Conservation (phyloP, 83 land plant species). For the Diphasiastrum complanatum region DNA sequence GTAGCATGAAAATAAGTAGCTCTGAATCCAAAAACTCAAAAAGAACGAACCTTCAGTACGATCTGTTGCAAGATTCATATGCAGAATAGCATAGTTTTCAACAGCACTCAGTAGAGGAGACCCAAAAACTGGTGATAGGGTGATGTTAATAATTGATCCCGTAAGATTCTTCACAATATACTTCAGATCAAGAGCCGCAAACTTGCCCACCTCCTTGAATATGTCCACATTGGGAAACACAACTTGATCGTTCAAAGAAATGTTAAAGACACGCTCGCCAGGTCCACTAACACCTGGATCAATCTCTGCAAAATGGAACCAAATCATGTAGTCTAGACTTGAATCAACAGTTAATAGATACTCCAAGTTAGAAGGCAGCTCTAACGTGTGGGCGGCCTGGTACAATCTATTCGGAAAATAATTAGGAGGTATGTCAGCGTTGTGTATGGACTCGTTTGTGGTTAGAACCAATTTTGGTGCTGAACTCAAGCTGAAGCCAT, state of each 20-base stretch:
- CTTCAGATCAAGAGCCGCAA: conserved; percentile 49
- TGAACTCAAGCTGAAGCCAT: conserved; percentile 17
- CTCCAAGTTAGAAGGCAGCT: conserved; percentile 30
- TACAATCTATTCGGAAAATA: conserved; percentile 69
- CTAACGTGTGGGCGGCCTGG: conserved; percentile 46
- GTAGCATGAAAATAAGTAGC: conserved; percentile 3
- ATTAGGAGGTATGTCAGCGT: conserved; percentile 48
- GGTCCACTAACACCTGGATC: conserved; percentile 52
- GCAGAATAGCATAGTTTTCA: conserved; percentile 84
- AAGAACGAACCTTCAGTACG: conserved; percentile 52
- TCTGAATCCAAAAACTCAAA: background rate
- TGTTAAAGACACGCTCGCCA: conserved; percentile 79
- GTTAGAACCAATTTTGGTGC: conserved; percentile 25
- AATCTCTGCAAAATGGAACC: conserved; percentile 98
- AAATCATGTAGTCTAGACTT: conserved; percentile 69
- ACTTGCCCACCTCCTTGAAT: conserved; percentile 57
- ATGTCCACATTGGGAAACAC: conserved; percentile 54
- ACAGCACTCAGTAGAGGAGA: conserved; percentile 62
- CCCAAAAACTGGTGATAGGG: conserved; percentile 55
- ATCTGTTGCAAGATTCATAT: conserved; percentile 56
- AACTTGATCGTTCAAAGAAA: conserved; percentile 41
- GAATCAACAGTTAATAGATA: conserved; percentile 66
- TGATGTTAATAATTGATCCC: conserved; percentile 46
- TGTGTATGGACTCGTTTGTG: conserved; percentile 23
- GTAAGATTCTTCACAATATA: conserved; percentile 58